Conservation (phyloP, 352 stramenopile genomes). For the Globisporangium spiculum region DNA sequence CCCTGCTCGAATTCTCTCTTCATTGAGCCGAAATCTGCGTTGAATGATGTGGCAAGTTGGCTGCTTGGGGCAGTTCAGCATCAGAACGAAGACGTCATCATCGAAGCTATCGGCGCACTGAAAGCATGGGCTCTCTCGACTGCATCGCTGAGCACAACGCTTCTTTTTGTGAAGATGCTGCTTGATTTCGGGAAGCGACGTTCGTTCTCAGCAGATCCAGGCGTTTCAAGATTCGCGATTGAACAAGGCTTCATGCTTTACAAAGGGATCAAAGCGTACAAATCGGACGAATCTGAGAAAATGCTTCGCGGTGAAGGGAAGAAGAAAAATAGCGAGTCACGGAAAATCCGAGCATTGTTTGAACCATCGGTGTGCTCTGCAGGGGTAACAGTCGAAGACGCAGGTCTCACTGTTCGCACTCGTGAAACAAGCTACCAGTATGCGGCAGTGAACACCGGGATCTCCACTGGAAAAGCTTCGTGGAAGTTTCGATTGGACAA, state of each 20-base stretch:
- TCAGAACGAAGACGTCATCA: conserved; percentile 46
- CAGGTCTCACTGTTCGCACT: conserved; percentile 67
- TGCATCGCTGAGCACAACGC: conserved; percentile 60
- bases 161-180: conserved; percentile 76
- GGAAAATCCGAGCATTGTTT: conserved; percentile 73
- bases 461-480: conserved; percentile 73
- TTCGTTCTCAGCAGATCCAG: conserved; percentile 12
- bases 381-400: conserved; percentile 80
- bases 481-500: conserved; percentile 89
- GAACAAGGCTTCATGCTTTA: conserved; percentile 43
- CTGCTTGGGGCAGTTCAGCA: conserved; percentile 45
- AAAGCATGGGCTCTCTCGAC: conserved; percentile 76
- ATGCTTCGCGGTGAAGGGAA: conserved; percentile 34
- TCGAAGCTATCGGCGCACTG: conserved; percentile 65
- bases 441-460: conserved; percentile 75
- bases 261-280: conserved; percentile 46
- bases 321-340: conserved; percentile 51
- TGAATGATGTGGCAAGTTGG: conserved; percentile 66
- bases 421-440: conserved; percentile 89
- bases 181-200: conserved; percentile 27
- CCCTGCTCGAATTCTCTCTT: conserved; percentile 58
- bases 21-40: conserved; percentile 47
- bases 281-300: conserved; percentile 37
- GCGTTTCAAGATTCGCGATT: conserved; percentile 38
- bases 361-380: conserved; percentile 73